Evolutionary conservation across 2,329 filamentous ascomycete genomes (phyloP), one percentile per base, ranked within the genome.

Genomic region (Phyllosticta citribraziliensis): DNA sequence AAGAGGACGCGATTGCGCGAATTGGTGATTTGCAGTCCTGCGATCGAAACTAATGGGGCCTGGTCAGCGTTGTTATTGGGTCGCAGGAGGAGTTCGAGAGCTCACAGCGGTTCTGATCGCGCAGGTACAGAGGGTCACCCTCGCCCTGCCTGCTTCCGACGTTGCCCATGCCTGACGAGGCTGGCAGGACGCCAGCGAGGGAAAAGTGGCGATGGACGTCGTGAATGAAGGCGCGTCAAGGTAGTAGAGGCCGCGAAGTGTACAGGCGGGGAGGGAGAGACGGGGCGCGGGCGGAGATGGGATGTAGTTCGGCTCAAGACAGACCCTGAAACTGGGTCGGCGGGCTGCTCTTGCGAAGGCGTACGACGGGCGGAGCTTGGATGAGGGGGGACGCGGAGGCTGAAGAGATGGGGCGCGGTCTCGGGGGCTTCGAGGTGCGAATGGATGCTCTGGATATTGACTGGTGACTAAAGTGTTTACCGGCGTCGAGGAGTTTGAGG

Each of bases 101-200:
- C 88, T 73, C 82, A 97, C 94, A 85, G 82, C 91, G 86, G 74
- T 84, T 89, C 80, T 96, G 94, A 74, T 99, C 94, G 78, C 89
- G 88, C 72, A 97, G 80, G 74, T 88, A 95, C 73, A 97, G 79
- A 69, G 84, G 78, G 68, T 85, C 82, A 73, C 86, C 89, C 70
- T 97, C 92, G 60, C 67, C 92, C 70, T 87, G 86, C 76, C 86
- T 88, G 81, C 92, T 97, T 75, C 85, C 87, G 76, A 97, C 87
- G 79, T 88, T 91, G 72, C 94, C 94, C 94, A 99, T 99, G 66
- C 67, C 70, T 57, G 60, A 40, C 60, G 60, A 62, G 50, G 60
- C 55, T 55, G 60, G 55, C 59, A 27, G 54, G 47, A 51, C 55
- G 59, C 59, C 59, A 57, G 55, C 47, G 54, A 19, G 22, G 35